Evolutionary conservation across 257 asterid species (phyloP), one percentile per base, ranked within the genome.

Genomic region (Solanum sparsipilum): DNA sequence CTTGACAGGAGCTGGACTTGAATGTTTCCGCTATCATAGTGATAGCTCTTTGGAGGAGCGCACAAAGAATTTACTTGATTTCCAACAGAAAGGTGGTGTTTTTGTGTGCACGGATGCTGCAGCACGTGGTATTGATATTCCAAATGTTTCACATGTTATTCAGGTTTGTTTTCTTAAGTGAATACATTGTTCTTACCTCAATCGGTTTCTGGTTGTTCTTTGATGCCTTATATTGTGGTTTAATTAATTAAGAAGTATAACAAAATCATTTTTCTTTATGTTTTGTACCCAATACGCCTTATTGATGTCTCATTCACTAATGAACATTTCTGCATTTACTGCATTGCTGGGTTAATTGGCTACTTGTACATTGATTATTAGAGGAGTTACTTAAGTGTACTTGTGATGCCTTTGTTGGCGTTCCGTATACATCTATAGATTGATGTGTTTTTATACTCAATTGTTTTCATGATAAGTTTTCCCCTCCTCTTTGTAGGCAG

Each of bases 101-200:
- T 94, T 97, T 93, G 98, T 97, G 74, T 97, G 99, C 88, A 96
- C 99, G 1, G 99, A 96, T 93, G 98, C 99, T 88, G 99, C 99
- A 87, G 97, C 99, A 46, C 98, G 99, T 90, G 99, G 99, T 75
- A 95, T 97, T 79, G 99, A 97, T 81, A 92, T 96, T 38, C 98
- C 98, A 46, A 92, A 97, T 90, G 93, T 95, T 86, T 95, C 97
- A 36, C 99, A 97, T 90, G 98, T 97, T 92, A 95, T 97, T 92
- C 99, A 96, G 99, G 99, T 35, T 70, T n/a, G 60, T 46, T 46
- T 72, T 76, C 67, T 71, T 11, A 35, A 39, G 36, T 41, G 29
- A 9, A 31, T 21, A 41, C 35, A 27, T 63, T 38, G n/a, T 65
- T 65, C 31, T 38, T 67, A 38, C 16, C n/a, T 79, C 13, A 25